Evolutionary conservation across 2,329 filamentous ascomycete species (phyloP), one percentile per base, ranked within the genome.

Genomic region (Ascosphaera apis): DNA sequence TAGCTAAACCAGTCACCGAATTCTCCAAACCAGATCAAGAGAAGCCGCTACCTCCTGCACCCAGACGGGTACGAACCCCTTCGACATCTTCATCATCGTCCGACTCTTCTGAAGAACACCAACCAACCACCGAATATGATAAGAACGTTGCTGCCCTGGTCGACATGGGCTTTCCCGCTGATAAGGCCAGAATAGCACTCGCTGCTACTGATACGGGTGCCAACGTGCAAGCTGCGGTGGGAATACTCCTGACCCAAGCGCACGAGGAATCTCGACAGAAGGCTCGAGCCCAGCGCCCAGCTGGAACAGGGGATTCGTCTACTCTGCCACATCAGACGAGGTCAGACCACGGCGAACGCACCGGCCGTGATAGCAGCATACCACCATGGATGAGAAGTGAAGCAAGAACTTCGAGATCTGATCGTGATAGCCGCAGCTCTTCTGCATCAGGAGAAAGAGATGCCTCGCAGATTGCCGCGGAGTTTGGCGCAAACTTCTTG

Each of bases 161-260:
- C 2, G 86, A 93, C 44, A 95, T 95, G 70, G 88, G 88, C 0
- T 98, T 98, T 46, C 72, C 81, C 0, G 67, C 73, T 0, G 80
- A 91, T 39, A 82, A 83, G 47, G 77, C 88, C n/a, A 67, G 69
- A 37, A 65, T 76, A 42, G 88, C 83, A 3, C 57, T 98, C 30
- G 72, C 72, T 8, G 76, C 82, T 47, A 92, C 79, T 21, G 76
- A 81, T 3, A 74, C 73, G 2, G 80, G 81, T 2, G 57, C 73
- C 1, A 77, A 93, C 49, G 71, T 92, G 7, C 82, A 92, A 52
- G 76, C 72, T 34, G 86, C 86, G 2, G 81, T 91, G 4, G 76
- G 84, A 30, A 91, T 77, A 73, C 65, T 98, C 7, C 59, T 98
- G 25, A 88, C 91, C 39, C 80, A 92, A 51, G 88, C 88, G 4